Conservation (phyloP, 306 rosid species). For the Clitoria ternatea region DNA sequence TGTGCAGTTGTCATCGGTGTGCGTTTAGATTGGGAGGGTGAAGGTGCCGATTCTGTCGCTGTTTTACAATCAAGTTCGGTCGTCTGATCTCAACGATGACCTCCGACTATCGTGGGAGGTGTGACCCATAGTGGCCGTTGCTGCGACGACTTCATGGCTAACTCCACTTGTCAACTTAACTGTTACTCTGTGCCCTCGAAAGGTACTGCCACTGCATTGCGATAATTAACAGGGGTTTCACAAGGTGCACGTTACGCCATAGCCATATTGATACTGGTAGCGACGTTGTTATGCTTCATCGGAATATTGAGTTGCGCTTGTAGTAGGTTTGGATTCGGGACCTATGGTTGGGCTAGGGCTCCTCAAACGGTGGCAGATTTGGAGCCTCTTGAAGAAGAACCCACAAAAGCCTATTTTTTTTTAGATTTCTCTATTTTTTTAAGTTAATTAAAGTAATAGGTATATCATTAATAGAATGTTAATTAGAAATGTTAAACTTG, state of each 20-base stretch:
- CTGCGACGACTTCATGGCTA: constrained; percentile 48
- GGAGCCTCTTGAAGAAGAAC: no score
- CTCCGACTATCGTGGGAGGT: constrained; percentile 63
- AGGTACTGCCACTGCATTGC: constrained; percentile 32
- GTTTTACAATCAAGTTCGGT: constrained; percentile 16
- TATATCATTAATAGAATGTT: no score
- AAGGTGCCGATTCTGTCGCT: constrained; percentile 47
- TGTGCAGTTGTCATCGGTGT: constrained; percentile 31
- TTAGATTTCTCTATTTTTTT: no score
- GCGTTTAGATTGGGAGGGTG: constrained; percentile 25
- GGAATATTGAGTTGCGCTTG: constrained; percentile 37
- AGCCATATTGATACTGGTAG: constrained; percentile 44
- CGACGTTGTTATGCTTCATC: constrained; percentile 32
- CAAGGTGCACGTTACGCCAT: constrained; percentile 44
- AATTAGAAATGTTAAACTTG: no score
- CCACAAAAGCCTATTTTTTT: no score
- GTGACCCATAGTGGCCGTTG: constrained; percentile 46
- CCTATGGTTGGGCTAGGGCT: constrained; percentile 19
- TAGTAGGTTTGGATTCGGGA: constrained; percentile 4
- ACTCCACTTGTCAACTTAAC: constrained; percentile 29
- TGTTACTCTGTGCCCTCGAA: constrained; percentile 42
- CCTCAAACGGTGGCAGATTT: constrained; percentile 32
- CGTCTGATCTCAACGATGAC: constrained; percentile 40
- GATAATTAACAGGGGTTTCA: constrained; percentile 53
- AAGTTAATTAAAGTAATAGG: no score